Conservation (phyloP, 768 basidiomycete species). For the Dacryopinax primogenitus region DNA sequence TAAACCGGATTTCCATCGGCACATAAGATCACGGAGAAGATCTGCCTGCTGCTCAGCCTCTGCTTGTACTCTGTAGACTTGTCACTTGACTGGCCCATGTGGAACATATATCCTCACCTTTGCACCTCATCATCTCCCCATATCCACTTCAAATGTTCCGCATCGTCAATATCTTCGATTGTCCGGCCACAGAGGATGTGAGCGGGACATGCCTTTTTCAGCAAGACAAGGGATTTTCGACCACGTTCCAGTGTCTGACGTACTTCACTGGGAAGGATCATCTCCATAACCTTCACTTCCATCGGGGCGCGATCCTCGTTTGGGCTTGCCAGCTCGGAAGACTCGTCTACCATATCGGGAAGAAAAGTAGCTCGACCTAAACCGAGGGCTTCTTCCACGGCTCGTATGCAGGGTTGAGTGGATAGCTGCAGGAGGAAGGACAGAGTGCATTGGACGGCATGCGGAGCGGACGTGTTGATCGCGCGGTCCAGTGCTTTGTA, state of each 20-base stretch:
- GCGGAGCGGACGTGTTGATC: slow-evolving; percentile 41
- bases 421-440: slow-evolving; percentile 55
- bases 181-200: neutral
- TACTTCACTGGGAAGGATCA: neutral
- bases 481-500: slow-evolving; percentile 45
- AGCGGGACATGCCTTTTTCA: neutral
- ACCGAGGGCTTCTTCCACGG: slow-evolving; percentile 49
- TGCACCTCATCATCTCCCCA: neutral
- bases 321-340: neutral
- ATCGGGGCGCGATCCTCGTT: neutral
- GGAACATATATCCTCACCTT: neutral
- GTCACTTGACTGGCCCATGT: too few relatives aligned
- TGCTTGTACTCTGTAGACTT: neutral
- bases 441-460: slow-evolving; percentile 39
- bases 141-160: neutral
- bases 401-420: slow-evolving; percentile 49
- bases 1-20: neutral
- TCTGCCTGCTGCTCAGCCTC: neutral
- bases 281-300: neutral
- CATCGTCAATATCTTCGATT: neutral
- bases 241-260: neutral
- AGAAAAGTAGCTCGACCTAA: slow-evolving; percentile 23
- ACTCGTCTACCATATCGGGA: neutral
- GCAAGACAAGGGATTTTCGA: neutral
- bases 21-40: neutral